These are phyloP conservation scores for Lycium ferocissimum DNA, from an alignment of 257 asterid genomes.

Conservation along the genomic window DNA sequence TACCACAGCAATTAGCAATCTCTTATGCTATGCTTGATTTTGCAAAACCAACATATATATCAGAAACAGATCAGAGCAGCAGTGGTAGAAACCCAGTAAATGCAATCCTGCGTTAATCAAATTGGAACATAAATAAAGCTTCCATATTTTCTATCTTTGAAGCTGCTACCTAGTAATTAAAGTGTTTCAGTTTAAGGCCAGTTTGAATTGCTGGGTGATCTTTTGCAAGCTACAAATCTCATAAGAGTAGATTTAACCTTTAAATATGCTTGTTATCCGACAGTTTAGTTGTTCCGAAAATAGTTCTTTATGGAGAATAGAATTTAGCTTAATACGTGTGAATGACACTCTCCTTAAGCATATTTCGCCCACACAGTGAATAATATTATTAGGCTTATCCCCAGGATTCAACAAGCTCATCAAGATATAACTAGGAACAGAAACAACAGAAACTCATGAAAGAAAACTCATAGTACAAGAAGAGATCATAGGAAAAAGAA, in stretches of 20 bases:
- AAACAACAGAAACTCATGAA: no score
- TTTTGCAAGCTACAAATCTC: slow-evolving; percentile 9
- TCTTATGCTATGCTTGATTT: not conserved
- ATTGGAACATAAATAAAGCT: slow-evolving; percentile 15
- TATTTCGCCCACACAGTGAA: no score
- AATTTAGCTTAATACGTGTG: no score
- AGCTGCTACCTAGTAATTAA: not conserved
- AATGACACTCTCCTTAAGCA: no score
- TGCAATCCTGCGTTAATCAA: not conserved
- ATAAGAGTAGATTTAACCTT: not conserved
- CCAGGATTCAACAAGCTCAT: no score
- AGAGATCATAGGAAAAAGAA: no score
- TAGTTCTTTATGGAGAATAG: no score
- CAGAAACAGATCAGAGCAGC: not conserved
- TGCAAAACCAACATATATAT: not conserved
- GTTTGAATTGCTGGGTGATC: slow-evolving; percentile 24
- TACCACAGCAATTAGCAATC: not conserved
- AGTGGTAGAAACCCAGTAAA: not conserved
- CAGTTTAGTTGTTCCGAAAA: not conserved
- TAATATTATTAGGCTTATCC: no score
- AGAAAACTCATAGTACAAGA: no score
- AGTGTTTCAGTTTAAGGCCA: not conserved
- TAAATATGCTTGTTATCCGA: not conserved
- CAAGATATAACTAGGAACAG: no score
- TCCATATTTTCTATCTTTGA: slow-evolving; percentile 20